Evolutionary conservation across 495 filamentous ascomycete species (phyloP).

Genomic region (Neurospora sp.): DNA sequence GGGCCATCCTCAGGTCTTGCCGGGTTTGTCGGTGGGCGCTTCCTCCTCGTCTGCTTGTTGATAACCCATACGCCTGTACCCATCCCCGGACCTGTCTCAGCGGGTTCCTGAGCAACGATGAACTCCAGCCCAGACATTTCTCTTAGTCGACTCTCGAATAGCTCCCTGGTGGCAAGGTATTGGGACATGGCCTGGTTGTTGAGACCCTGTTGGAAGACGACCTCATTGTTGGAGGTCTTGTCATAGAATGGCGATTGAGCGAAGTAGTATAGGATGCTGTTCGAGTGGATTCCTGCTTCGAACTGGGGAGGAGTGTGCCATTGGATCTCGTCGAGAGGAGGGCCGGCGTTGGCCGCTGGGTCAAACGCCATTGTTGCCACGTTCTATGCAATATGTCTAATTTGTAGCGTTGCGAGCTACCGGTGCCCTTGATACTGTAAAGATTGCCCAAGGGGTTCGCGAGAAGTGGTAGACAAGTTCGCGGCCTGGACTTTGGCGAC

Average conservation of each 20-base stretch:
- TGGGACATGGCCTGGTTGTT: constrained; percentile 52
- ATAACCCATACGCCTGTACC: constrained; percentile 82
- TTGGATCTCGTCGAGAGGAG: constrained; percentile 66
- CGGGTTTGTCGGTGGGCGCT: constrained; percentile 25
- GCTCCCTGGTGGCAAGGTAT: constrained; percentile 56
- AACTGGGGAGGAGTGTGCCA: constrained; percentile 55
- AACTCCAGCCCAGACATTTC: constrained; percentile 79
- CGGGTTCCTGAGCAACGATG: constrained; percentile 66
- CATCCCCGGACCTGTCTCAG: constrained; percentile 50
- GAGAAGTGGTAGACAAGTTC: not conserved
- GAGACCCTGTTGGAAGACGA: constrained; percentile 62
- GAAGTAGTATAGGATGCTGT: constrained; percentile 83
- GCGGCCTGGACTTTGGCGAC: not conserved
- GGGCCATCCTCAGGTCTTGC: constrained; percentile 21
- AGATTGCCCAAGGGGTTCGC: not conserved
- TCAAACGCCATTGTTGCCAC: not conserved
- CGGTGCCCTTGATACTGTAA: too few relatives aligned
- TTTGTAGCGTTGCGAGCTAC: too few relatives aligned
- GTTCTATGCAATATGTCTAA: not conserved
- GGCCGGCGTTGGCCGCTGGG: constrained; percentile 31
- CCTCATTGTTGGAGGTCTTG: constrained; percentile 74
- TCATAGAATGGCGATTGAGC: constrained; percentile 86
- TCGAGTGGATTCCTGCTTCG: constrained; percentile 48
- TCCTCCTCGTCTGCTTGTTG: constrained; percentile 71
- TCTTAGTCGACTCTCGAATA: constrained; percentile 66